These are phyloP conservation scores for Boechera stricta DNA, from an alignment of 345 rosid genomes.

Conservation along the genomic window DNA sequence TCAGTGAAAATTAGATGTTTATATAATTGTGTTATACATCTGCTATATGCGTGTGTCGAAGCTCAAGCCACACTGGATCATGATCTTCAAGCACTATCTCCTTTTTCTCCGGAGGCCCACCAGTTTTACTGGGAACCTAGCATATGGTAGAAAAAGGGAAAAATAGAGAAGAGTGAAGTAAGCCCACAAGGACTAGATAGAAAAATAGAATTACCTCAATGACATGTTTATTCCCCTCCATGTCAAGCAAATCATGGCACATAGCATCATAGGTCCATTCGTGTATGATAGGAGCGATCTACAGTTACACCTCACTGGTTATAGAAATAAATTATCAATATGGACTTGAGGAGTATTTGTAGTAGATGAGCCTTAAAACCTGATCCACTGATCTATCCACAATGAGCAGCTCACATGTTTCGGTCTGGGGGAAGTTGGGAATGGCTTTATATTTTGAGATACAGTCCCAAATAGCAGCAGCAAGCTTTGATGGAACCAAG, in stretches of 20 bases:
- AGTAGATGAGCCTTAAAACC: conserved; percentile 53
- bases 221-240: conserved; percentile 85
- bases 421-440: conserved; percentile 86
- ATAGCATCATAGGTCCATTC: conserved; percentile 99
- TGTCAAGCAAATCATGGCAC: conserved; percentile 93
- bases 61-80: conserved; percentile 95
- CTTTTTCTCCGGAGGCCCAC: conserved; percentile 72
- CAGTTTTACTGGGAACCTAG: conserved; percentile 82
- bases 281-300: conserved; percentile 96
- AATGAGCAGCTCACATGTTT: conserved; percentile 88
- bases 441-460: conserved; percentile 69
- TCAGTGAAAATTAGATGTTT: conserved; percentile 30
- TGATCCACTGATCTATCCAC: conserved; percentile 92
- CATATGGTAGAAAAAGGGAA: conserved; percentile 11
- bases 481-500: conserved; percentile 73
- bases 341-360: conserved; percentile 15
- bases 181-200: not conserved
- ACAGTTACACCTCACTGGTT: conserved; percentile 36
- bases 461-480: conserved; percentile 66
- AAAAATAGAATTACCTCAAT: conserved; percentile 60
- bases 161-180: not conserved
- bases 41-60: conserved; percentile 90
- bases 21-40: conserved; percentile 60
- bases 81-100: conserved; percentile 82
- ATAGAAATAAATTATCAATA: conserved; percentile 9